Conservation (phyloP, 2,329 filamentous ascomycete genomes). For the Arthrobotrys musiformis region DNA sequence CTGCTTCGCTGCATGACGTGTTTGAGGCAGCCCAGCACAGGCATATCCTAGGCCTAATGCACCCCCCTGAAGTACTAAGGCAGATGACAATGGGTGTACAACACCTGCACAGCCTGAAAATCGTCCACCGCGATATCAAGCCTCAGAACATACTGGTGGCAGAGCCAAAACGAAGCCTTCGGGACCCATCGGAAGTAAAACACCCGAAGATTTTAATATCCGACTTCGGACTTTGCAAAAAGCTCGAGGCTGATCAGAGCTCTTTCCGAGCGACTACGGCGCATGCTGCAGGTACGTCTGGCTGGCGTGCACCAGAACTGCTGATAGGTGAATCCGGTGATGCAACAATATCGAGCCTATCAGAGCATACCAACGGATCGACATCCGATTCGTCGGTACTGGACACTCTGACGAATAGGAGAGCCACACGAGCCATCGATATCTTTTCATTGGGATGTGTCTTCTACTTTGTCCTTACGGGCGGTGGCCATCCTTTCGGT, state of each 20-base stretch:
- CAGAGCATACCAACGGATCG: slow-evolving; percentile 64
- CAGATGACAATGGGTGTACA: slow-evolving; percentile 90
- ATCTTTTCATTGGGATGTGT: slow-evolving; percentile 97
- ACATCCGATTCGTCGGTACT: slow-evolving; percentile 71
- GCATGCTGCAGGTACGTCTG: slow-evolving; percentile 90
- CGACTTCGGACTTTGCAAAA: slow-evolving; percentile 97
- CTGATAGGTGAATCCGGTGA: slow-evolving; percentile 80
- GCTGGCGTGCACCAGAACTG: slow-evolving; percentile 95
- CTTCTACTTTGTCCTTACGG: slow-evolving; percentile 98
- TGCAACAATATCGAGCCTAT: slow-evolving; percentile 58
- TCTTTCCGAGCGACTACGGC: slow-evolving; percentile 95
- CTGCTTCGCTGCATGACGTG: slow-evolving; percentile 90
- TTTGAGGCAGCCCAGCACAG: slow-evolving; percentile 77
- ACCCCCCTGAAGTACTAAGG: slow-evolving; percentile 81
- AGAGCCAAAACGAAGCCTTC: slow-evolving; percentile 66
- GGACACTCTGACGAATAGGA: slow-evolving; percentile 72
- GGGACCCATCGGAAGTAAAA: slow-evolving; percentile 67
- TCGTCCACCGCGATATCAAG: slow-evolving; percentile 96
- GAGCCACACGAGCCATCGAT: slow-evolving; percentile 94
- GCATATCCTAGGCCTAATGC: slow-evolving; percentile 66
- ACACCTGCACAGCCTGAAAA: slow-evolving; percentile 88
- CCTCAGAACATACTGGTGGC: slow-evolving; percentile 95
- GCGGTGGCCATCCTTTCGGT: slow-evolving; percentile 90
- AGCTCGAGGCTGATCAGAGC: slow-evolving; percentile 90
- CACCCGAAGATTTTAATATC: slow-evolving; percentile 90